Evolutionary conservation across 2,329 filamentous ascomycete genomes (phyloP).

Genomic region (Epichloe amarillans): DNA sequence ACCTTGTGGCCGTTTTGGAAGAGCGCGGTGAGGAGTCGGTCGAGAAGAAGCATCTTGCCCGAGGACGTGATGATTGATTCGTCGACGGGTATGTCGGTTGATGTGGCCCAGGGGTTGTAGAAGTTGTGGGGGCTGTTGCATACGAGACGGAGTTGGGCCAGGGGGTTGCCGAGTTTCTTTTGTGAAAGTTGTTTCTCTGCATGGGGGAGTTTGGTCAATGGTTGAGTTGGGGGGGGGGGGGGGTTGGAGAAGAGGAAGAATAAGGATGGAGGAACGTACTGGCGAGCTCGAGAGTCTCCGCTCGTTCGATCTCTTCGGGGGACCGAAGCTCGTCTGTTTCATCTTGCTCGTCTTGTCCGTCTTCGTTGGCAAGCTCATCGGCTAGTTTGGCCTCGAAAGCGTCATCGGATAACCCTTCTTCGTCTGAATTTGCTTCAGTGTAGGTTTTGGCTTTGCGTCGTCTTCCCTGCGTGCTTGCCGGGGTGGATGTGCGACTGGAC

Average conservation of each 20-base stretch:
- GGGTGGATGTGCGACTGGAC: constrained; percentile 63
- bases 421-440: constrained; percentile 43
- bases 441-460: constrained; percentile 36
- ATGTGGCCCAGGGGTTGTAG: constrained; percentile 72
- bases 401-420: constrained; percentile 58
- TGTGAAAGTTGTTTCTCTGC: constrained; percentile 68
- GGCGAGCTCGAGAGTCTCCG: constrained; percentile 59
- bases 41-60: constrained; percentile 90
- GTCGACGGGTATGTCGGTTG: constrained; percentile 49
- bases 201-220: background rate
- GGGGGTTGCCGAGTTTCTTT: constrained; percentile 85
- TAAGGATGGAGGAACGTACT: constrained; percentile 36
- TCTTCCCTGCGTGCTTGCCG: constrained; percentile 40
- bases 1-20: constrained; percentile 73
- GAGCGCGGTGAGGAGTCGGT: constrained; percentile 66
- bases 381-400: constrained; percentile 73
- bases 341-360: constrained; percentile 19
- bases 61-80: constrained; percentile 75
- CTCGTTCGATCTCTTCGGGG: constrained; percentile 48
- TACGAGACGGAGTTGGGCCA: constrained; percentile 82
- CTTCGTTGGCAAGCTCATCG: constrained; percentile 35
- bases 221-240: background rate
- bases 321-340: constrained; percentile 22
- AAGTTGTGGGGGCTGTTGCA: constrained; percentile 96
- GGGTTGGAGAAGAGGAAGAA: background rate